phyloP scores from a whole-genome alignment of 768 basidiomycete species.

The Boletus rex-veris region DNA sequence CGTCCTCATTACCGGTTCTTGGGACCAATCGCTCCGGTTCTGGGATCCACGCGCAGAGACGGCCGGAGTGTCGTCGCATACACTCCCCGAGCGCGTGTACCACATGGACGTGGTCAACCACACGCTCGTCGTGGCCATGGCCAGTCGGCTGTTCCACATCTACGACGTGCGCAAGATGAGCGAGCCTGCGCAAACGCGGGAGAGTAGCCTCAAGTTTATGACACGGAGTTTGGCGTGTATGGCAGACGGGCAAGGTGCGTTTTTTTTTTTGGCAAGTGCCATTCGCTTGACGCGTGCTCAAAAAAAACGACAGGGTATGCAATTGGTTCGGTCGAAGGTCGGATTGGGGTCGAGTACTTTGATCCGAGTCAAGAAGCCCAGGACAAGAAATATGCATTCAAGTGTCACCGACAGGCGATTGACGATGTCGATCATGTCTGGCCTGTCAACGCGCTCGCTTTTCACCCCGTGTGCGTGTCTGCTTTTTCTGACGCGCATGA shows the following conservation, averaged over 20 bases:
- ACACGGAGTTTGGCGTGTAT: slow-evolving; percentile 89
- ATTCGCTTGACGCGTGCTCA: too few relatives aligned
- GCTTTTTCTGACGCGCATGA: too few relatives aligned
- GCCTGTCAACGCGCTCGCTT: slow-evolving; percentile 93
- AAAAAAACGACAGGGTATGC: slow-evolving; percentile 60
- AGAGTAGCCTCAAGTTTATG: slow-evolving; percentile 95
- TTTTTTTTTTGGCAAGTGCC: too few relatives aligned
- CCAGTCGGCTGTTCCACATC: slow-evolving; percentile 84
- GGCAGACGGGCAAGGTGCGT: slow-evolving; percentile 83
- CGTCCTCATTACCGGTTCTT: slow-evolving; percentile 78
- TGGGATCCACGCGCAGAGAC: slow-evolving; percentile 75
- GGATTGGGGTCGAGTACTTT: slow-evolving; percentile 97
- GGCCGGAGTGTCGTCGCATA: slow-evolving; percentile 53
- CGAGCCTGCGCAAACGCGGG: slow-evolving; percentile 71
- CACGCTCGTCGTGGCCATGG: slow-evolving; percentile 89
- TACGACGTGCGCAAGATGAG: slow-evolving; percentile 83
- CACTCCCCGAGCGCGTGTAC: slow-evolving; percentile 83
- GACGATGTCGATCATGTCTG: slow-evolving; percentile 93
- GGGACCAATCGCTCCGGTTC: slow-evolving; percentile 85
- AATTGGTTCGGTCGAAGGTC: slow-evolving; percentile 89
- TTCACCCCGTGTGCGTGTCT: slow-evolving; percentile 73
- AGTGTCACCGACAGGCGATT: slow-evolving; percentile 89
- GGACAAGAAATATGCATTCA: slow-evolving; percentile 83
- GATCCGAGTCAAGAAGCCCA: slow-evolving; percentile 76
- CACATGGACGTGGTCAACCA: slow-evolving; percentile 74